Base-by-base conservation (phyloP, 2,329 filamentous ascomycete species). In the Cladosporium velox region DNA sequence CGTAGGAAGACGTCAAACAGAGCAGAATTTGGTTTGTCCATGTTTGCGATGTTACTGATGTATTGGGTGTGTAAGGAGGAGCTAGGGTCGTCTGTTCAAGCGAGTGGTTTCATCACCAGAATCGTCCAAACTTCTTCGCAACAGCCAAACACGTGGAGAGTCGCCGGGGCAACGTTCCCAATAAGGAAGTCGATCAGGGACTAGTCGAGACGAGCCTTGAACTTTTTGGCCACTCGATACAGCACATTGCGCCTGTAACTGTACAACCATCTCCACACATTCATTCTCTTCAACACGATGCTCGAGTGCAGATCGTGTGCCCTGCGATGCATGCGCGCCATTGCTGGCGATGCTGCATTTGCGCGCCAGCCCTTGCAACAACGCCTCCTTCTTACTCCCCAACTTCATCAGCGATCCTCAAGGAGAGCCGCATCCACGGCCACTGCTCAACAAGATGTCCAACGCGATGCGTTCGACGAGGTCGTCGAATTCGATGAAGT, bases 1-100 rank as follows among this genome's bases (percentile, higher is more conserved):
- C 94, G 91, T 49, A 98, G 85, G 76, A 91, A 97, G 66, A 98
- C 94, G 79, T 97, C 90, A 77, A 98, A 98, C 44, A 97, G 87
- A 60, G 87, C 69, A 11, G 74, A 58, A n/a, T 54, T 68, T 3
- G 65, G 57, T 28, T 58, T 59, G 51, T 64, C 61, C 61, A 64
- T 64, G 51, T 30, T 49, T 34, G 28, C 52, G 52, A 24, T n/a
- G 52, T 34, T 21, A 30, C 28, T 55, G 28, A 30, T 55, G 14
- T 30, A 24, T 54, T 30, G 49, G n/a, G 41, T 24, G 41, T 11
- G 41, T 1, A 2, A 47, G 8, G 41, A 24, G 41, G 41, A 47
- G 4, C 12, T 8, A 3, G n/a, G n/a, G n/a, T n/a, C 5, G 2
- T 3, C 38, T 44, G 38, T n/a, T n/a, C 30, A 7, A 30, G 28